phyloP scores from a whole-genome alignment of 1,139 yeast species.

The Saccharomyces hybrid region DNA sequence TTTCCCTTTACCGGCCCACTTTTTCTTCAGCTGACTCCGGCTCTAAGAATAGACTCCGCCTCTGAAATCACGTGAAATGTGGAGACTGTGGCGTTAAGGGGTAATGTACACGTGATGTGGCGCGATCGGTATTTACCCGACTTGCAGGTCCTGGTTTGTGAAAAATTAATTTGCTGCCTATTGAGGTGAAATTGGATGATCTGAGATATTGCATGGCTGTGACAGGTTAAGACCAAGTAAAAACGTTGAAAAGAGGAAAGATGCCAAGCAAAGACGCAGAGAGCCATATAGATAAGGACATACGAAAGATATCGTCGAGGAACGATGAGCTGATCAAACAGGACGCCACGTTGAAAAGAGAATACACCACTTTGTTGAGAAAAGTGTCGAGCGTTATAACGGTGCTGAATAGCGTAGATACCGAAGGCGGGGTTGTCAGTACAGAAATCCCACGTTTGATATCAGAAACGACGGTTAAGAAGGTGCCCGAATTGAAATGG shows the following conservation, averaged over 20 bases:
- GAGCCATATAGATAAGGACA: constrained; percentile 9
- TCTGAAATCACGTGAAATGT: background rate
- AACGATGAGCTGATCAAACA: constrained; percentile 30
- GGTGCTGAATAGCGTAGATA: constrained; percentile 21
- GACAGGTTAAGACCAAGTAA: background rate
- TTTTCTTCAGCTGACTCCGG: background rate
- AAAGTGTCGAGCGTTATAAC: constrained; percentile 27
- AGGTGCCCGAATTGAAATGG: constrained; percentile 24
- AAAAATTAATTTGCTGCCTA: background rate
- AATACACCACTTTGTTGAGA: constrained; percentile 28
- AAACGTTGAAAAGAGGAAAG: background rate
- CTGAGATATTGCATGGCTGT: background rate
- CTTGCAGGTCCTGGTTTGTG: background rate
- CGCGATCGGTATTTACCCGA: background rate
- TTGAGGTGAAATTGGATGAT: background rate
- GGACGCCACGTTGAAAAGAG: constrained; percentile 24
- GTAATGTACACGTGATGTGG: background rate
- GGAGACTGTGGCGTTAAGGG: background rate
- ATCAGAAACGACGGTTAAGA: constrained; percentile 15
- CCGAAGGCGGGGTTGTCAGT: constrained; percentile 2
- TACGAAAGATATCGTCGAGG: constrained; percentile 18
- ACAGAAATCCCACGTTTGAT: constrained; percentile 9
- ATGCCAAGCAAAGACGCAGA: background rate
- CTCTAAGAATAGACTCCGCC: background rate
- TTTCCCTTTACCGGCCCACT: background rate